phyloP scores from a whole-genome alignment of 768 basidiomycete genomes.

The Suillus subluteus region DNA sequence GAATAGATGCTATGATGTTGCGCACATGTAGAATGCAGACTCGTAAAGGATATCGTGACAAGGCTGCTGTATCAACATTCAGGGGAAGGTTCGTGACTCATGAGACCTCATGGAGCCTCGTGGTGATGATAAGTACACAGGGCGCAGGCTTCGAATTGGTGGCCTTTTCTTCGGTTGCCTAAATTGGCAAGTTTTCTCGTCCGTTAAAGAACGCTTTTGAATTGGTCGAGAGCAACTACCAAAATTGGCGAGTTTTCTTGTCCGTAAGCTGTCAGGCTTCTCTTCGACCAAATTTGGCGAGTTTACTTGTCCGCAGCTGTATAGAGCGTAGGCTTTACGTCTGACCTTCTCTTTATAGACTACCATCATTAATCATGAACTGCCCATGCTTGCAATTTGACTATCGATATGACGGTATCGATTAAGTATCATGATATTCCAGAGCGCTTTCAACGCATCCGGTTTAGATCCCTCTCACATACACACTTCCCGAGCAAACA shows the following conservation, averaged over 20 bases:
- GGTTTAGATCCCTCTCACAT: not conserved
- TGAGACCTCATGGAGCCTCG: not conserved
- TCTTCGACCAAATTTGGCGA: not conserved
- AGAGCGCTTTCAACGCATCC: not conserved
- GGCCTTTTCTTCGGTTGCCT: not conserved
- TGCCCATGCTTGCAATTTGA: not conserved
- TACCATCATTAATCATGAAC: not conserved
- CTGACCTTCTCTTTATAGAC: not conserved
- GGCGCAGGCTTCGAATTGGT: not conserved
- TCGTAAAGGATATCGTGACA: not conserved
- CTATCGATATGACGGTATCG: not conserved
- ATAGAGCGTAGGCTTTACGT: not conserved
- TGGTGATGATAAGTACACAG: not conserved
- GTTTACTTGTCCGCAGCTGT: not conserved
- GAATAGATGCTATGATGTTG: not conserved
- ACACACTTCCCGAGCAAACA: not conserved
- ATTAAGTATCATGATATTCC: too few species aligned
- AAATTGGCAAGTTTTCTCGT: not conserved
- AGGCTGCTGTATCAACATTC: not conserved
- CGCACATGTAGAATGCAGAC: not conserved
- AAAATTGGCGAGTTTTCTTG: not conserved
- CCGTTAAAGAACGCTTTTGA: not conserved
- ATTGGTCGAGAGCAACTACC: not conserved
- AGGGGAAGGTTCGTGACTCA: not conserved
- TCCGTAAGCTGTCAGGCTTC: not conserved